These are phyloP conservation scores for Aureobasidium vineae DNA, from an alignment of 2,329 filamentous ascomycete genomes.

Conservation along the genomic window DNA sequence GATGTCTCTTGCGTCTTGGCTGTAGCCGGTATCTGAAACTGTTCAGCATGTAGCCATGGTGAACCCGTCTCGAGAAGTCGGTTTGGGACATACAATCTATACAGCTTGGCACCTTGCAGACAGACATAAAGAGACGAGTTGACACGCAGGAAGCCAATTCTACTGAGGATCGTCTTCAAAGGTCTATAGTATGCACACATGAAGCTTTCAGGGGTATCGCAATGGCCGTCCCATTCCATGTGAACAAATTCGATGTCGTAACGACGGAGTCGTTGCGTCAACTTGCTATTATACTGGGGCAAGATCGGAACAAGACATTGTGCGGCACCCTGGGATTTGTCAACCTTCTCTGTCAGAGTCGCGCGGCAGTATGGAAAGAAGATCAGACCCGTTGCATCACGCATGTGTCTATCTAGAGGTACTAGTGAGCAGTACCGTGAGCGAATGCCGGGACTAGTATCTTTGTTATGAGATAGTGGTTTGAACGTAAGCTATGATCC, in stretches of 20 bases:
- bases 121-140: not conserved
- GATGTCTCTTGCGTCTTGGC: no score
- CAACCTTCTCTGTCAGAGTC: not conserved
- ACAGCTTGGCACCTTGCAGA: not conserved
- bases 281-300: no score
- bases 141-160: not conserved
- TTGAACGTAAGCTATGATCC: not conserved
- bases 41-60: not conserved
- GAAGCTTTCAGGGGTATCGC: no score
- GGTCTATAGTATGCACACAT: not conserved
- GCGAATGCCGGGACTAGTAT: no score
- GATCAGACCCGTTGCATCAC: no score
- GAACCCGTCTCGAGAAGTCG: not conserved
- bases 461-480: no score
- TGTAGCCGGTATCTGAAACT: not conserved
- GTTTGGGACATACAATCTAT: not conserved
- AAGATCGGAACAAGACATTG: not conserved
- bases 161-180: not conserved
- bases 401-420: no score
- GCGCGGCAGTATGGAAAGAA: no score
- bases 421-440: no score
- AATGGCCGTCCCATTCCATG: no score
- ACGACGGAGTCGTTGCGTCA: no score
- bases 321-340: not conserved
- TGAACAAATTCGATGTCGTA: no score